Base-by-base conservation (phyloP, 2,329 filamentous ascomycete genomes). In the Trematosphaeria pertusa region DNA sequence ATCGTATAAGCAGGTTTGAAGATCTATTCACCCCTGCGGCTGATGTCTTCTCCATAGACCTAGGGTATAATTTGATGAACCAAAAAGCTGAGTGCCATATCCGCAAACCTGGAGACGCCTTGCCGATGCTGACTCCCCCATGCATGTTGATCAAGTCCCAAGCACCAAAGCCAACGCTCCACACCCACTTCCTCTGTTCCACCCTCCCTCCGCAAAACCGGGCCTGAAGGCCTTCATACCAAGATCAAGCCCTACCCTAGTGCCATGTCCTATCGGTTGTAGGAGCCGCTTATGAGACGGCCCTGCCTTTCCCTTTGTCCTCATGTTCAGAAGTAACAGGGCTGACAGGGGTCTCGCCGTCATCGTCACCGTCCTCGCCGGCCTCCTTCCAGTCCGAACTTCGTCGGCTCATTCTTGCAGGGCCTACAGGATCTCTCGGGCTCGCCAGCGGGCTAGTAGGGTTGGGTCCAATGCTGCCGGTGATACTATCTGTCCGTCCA, bases 401-500 rank as follows among this genome's bases (percentile, higher is more conserved):
- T 32, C 64, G 58, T 21, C 70, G 53, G 33, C 60, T 69, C 43
- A 70, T 43, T 38, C 62, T 64, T 3, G 57, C 64, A 2, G 63
- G 62, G 2, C 62, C 54, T 40, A 70, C 59, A 6, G 70, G 54
- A 32, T 75, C 68, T 14, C 69, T 67, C 1, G 75, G 73, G 51
- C 83, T 87, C 2, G 81, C 81, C 28, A 91, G 71, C 11, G 87
- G 85, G 56, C 84, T 87, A 21, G 80, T 72, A 12, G 73, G 76
- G 12, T 64, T 65, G 20, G 71, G 68, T 20, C 80, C 83, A 54
- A 91, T 86, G 69, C 88, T 93, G 19, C 89, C 88, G 51, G 80
- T 87, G 43, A 93, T 84, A 71, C 91, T 96, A 67, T 96, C 91
- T 38, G 89, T 87, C 52, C 90, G 82, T 2, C 83, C 84, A 69